Percentiles rank a stretch among this genome's conserved stretches.
Conservation (phyloP, 2,329 filamentous ascomycete genomes). For the Aspergillus sp. region DNA sequence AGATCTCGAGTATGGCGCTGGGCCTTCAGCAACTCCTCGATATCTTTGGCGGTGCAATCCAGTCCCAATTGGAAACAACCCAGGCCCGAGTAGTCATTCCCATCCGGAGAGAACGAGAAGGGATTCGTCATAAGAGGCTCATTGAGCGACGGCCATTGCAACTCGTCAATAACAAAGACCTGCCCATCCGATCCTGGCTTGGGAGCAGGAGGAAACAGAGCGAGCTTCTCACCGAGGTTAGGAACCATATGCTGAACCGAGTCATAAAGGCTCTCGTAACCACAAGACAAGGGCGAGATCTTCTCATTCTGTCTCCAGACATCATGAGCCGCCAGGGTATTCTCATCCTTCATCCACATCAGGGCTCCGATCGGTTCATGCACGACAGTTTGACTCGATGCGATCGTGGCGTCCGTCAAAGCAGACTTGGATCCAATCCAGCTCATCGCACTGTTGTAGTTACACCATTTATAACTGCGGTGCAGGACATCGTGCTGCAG, state of each 20-base stretch:
- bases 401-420: constrained; percentile 27
- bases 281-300: neutral
- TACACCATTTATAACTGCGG: constrained; percentile 39
- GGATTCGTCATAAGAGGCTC: constrained; percentile 18
- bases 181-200: constrained; percentile 5
- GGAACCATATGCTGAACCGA: constrained; percentile 10
- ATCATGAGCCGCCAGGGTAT: constrained; percentile 35
- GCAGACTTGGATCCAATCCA: constrained; percentile 36
- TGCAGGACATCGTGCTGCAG: constrained; percentile 34
- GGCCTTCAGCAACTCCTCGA: constrained; percentile 21
- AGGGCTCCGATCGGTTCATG: constrained; percentile 39
- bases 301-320: constrained; percentile 28
- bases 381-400: constrained; percentile 13
- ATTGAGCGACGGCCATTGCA: constrained; percentile 14
- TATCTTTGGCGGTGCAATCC: constrained; percentile 21
- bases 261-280: constrained; percentile 8
- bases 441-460: constrained; percentile 36
- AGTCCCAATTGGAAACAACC: constrained; percentile 31
- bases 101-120: constrained; percentile 22
- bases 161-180: constrained; percentile 13
- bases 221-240: constrained; percentile 4
- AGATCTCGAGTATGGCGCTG: constrained; percentile 26
- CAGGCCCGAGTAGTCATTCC: constrained; percentile 22
- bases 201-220: neutral
- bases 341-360: constrained; percentile 39